Conservation (phyloP, 2,329 filamentous ascomycete genomes). For the Cladosporium velox region DNA sequence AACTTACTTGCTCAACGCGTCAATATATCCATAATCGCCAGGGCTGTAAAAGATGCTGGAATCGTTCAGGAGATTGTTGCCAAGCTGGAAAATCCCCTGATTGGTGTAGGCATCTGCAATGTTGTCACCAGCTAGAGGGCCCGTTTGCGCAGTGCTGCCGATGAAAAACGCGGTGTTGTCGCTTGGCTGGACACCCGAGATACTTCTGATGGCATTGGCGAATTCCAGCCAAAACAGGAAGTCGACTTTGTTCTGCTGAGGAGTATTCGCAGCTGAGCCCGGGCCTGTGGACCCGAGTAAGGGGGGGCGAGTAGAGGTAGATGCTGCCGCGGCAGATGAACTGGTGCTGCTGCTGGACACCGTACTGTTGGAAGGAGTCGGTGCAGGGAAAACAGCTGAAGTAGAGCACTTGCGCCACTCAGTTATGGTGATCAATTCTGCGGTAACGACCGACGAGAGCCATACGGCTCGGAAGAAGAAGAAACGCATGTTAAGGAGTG, state of each 20-base stretch:
- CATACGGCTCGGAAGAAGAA: not conserved
- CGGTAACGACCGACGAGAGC: conserved; percentile 7
- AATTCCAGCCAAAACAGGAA: conserved; percentile 3
- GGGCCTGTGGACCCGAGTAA: not conserved
- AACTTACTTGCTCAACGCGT: not conserved
- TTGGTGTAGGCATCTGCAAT: conserved; percentile 5
- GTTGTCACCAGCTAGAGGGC: conserved; percentile 1
- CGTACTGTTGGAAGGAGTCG: not conserved
- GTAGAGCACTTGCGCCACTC: conserved; percentile 5
- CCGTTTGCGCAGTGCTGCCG: not conserved
- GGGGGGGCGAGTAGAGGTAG: not conserved
- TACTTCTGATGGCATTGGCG: not conserved
- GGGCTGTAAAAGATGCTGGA: not conserved
- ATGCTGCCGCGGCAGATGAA: not conserved
- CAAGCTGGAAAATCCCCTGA: not conserved
- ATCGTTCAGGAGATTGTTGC: conserved; percentile 1
- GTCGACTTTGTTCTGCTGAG: conserved; percentile 8
- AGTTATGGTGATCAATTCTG: conserved; percentile 6
- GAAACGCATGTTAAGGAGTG: not conserved
- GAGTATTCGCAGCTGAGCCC: not conserved
- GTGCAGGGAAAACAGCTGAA: not conserved
- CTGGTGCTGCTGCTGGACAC: not conserved
- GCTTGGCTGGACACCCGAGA: not conserved
- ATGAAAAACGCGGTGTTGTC: not conserved
- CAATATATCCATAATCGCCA: not conserved